These are phyloP conservation scores for Aspergillus floridensis DNA, from an alignment of 2,329 filamentous ascomycete genomes.

Conservation along the genomic window DNA sequence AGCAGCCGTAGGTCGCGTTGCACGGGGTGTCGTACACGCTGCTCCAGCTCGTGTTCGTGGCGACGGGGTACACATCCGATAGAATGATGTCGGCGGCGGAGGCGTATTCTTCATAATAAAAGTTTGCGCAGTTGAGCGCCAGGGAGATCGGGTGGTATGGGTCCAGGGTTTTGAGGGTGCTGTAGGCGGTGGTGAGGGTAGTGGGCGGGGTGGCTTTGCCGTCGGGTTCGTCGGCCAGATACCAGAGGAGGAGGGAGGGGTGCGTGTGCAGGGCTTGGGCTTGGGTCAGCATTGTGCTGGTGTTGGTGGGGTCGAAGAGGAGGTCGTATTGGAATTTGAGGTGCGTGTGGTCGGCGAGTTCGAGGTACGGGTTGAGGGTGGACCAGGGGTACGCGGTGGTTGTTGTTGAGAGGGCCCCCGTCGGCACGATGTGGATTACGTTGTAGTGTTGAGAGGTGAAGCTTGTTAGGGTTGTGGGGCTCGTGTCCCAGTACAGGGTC, in stretches of 20 bases:
- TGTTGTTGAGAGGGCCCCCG: background rate
- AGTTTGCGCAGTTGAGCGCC: background rate
- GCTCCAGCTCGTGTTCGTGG: background rate
- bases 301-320: background rate
- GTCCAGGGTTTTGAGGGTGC: background rate
- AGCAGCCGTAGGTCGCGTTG: constrained; percentile 1
- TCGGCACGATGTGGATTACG: constrained; percentile 3
- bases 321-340: constrained; percentile 2
- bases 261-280: background rate
- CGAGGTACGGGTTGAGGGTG: background rate
- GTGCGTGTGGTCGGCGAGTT: background rate
- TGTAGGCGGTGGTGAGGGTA: background rate
- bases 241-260: constrained; percentile 1
- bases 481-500: constrained; percentile 4
- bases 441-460: background rate
- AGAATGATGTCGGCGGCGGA: constrained; percentile 1
- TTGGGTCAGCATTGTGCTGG: background rate
- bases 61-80: background rate
- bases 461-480: background rate
- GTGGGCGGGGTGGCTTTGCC: background rate
- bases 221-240: constrained; percentile 1
- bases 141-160: background rate
- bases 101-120: background rate
- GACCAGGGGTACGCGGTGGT: background rate
- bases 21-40: background rate